These are phyloP conservation scores for Penicillium pulvis DNA, from an alignment of 495 filamentous ascomycete genomes.

Conservation along the genomic window DNA sequence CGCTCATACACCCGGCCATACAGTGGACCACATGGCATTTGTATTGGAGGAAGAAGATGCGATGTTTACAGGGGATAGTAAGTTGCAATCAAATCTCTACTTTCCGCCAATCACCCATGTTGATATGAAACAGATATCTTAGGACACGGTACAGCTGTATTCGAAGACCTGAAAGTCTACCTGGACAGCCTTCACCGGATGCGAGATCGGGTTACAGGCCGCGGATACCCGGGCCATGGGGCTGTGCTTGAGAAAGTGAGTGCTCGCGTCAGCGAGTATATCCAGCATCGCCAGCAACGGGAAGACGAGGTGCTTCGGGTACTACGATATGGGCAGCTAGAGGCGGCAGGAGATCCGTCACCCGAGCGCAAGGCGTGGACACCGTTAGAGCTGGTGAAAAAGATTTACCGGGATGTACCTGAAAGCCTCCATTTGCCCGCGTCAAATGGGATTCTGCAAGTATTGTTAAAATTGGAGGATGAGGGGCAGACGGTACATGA, in stretches of 20 bases:
- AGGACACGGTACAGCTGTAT: conserved; percentile 90
- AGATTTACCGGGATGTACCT: conserved; percentile 79
- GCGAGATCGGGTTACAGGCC: conserved; percentile 60
- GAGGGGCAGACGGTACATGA: conserved; percentile 62
- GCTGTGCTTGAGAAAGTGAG: conserved; percentile 67
- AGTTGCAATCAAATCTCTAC: conserved; percentile 9
- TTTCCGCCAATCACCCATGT: background rate
- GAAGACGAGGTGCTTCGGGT: conserved; percentile 80
- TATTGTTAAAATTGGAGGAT: conserved; percentile 67
- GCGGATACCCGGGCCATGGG: conserved; percentile 91
- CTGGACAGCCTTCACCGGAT: conserved; percentile 73
- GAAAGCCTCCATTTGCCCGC: conserved; percentile 75
- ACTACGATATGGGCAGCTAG: conserved; percentile 48
- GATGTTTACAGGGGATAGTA: conserved; percentile 89
- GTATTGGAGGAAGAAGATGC: conserved; percentile 72
- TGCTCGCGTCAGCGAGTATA: conserved; percentile 74
- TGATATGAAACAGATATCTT: conserved; percentile 61
- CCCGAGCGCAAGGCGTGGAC: conserved; percentile 55
- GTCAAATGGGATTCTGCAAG: conserved; percentile 64
- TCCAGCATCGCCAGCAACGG: conserved; percentile 73
- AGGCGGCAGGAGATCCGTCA: conserved; percentile 36
- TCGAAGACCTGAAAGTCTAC: conserved; percentile 78
- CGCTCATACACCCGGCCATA: conserved; percentile 81
- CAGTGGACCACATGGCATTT: conserved; percentile 80
- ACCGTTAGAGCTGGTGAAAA: conserved; percentile 78